phyloP scores from a whole-genome alignment of 768 basidiomycete genomes.

The Leccinum longicurvipes region DNA sequence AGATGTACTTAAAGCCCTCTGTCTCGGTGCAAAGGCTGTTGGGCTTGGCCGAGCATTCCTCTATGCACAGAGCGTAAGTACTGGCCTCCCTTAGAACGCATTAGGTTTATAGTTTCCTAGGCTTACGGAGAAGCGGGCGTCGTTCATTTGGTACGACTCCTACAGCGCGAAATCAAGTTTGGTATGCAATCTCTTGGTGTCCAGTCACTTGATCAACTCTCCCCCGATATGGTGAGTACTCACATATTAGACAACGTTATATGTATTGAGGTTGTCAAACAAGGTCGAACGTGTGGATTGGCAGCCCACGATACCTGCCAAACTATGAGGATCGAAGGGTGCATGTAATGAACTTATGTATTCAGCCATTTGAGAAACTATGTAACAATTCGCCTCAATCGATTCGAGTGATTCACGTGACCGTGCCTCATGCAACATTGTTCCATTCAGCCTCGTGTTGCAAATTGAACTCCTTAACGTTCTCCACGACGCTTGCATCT shows the following conservation, averaged over 20 bases:
- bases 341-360: neutral
- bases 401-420: constrained; percentile 21
- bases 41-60: constrained; percentile 85
- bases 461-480: constrained; percentile 5
- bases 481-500: neutral
- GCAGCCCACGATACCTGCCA: constrained; percentile 40
- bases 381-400: neutral
- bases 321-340: constrained; percentile 19
- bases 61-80: constrained; percentile 75
- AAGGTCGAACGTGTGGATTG: constrained; percentile 68
- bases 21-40: constrained; percentile 83
- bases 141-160: constrained; percentile 57
- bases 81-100: neutral
- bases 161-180: constrained; percentile 74
- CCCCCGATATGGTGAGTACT: constrained; percentile 65
- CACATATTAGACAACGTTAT: neutral
- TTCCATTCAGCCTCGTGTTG: constrained; percentile 9
- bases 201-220: constrained; percentile 57
- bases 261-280: constrained; percentile 1
- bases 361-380: neutral
- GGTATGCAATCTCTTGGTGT: constrained; percentile 78
- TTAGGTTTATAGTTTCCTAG: constrained; percentile 34
- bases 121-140: constrained; percentile 76
- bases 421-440: constrained; percentile 1
- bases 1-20: constrained; percentile 89